Conservation (phyloP, 2,329 filamentous ascomycete genomes). For the Penicillium sp. region DNA sequence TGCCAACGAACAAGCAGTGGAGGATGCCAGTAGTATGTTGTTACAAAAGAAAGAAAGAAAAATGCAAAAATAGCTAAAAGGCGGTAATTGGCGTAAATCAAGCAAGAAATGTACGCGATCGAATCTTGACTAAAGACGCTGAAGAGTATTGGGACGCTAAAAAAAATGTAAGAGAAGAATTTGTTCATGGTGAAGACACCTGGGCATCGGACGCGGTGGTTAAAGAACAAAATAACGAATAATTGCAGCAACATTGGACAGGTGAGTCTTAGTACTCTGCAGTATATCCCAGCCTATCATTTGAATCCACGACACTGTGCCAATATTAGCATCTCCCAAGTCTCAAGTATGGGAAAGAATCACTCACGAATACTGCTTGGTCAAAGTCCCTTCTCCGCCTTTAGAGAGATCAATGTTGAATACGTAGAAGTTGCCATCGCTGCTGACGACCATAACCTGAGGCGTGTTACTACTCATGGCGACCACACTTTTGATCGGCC, state of each 20-base stretch:
- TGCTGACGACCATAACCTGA: slow-evolving; percentile 97
- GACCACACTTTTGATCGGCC: slow-evolving; percentile 82
- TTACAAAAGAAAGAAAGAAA: background rate
- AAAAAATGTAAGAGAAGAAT: background rate
- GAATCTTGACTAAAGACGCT: slow-evolving; percentile 1
- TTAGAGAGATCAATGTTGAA: slow-evolving; percentile 94
- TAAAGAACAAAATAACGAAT: background rate
- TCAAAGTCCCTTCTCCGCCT: slow-evolving; percentile 86
- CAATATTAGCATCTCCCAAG: slow-evolving; percentile 13
- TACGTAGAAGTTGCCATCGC: slow-evolving; percentile 90
- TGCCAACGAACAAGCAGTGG: too few relatives aligned
- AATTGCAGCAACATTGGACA: background rate
- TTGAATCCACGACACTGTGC: slow-evolving; percentile 46
- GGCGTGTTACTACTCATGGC: slow-evolving; percentile 94
- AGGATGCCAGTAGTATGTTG: background rate
- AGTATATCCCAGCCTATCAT: slow-evolving; percentile 42
- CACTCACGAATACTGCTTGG: slow-evolving; percentile 92
- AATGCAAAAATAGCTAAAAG: background rate
- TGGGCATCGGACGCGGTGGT: too few relatives aligned
- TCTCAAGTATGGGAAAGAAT: background rate
- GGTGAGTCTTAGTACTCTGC: slow-evolving; percentile 34
- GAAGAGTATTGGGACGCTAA: slow-evolving; percentile 8
- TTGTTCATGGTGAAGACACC: background rate
- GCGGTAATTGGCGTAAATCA: background rate
- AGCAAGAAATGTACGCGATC: slow-evolving; percentile 2